phyloP scores from a whole-genome alignment of 305 asterid genomes.

The Euphrasia arctica region DNA sequence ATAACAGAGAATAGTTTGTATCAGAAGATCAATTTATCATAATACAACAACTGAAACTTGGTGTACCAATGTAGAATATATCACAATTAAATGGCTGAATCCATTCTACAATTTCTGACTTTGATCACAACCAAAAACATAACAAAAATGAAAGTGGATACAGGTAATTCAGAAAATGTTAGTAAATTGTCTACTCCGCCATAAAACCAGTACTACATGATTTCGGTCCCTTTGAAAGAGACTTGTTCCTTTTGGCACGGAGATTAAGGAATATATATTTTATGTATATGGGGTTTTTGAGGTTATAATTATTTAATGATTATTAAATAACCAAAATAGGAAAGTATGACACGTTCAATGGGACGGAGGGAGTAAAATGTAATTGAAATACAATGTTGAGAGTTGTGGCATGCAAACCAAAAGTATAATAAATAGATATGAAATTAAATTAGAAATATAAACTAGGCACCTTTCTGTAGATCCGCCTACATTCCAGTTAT shows the following conservation, averaged over 20 bases:
- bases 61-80: slow-evolving; percentile 5
- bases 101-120: slow-evolving; percentile 7
- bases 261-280: background rate
- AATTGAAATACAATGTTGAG: slow-evolving; percentile 10
- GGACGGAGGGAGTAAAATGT: background rate
- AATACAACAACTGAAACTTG: slow-evolving; percentile 4
- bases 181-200: slow-evolving; percentile 6
- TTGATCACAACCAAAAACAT: background rate
- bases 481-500: slow-evolving; percentile 58
- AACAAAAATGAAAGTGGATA: background rate
- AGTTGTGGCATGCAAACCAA: background rate
- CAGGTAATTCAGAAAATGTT: background rate
- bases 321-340: background rate
- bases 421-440: background rate
- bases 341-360: background rate
- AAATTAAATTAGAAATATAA: slow-evolving; percentile 11
- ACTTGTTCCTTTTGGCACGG: background rate
- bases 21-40: slow-evolving; percentile 11
- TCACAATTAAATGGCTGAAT: slow-evolving; percentile 16
- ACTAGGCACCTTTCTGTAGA: slow-evolving; percentile 48
- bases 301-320: background rate
- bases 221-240: background rate
- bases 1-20: background rate
- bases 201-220: background rate
- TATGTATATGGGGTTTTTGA: background rate